Conservation (phyloP, 2,329 filamentous ascomycete genomes). For the Penicillium sp. region DNA sequence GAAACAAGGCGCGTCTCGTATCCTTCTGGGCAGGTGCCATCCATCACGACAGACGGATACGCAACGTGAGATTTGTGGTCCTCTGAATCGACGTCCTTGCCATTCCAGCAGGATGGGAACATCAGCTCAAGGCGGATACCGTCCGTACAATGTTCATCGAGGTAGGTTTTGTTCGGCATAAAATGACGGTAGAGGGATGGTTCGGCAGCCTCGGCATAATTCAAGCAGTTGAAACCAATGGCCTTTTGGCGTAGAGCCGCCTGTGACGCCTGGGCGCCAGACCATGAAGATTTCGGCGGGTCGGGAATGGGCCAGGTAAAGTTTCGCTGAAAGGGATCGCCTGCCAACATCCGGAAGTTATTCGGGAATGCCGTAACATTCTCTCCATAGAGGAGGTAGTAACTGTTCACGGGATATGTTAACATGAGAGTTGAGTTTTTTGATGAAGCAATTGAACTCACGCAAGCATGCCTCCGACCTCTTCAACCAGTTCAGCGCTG, state of each 20-base stretch:
- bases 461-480: constrained; percentile 82
- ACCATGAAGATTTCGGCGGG: constrained; percentile 70
- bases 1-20: constrained; percentile 68
- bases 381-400: constrained; percentile 75
- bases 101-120: constrained; percentile 90
- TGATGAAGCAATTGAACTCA: constrained; percentile 50
- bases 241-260: constrained; percentile 72
- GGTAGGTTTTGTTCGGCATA: constrained; percentile 73
- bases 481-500: constrained; percentile 65
- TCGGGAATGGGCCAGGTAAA: constrained; percentile 69
- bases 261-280: constrained; percentile 64
- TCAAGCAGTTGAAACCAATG: constrained; percentile 90
- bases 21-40: constrained; percentile 69
- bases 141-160: constrained; percentile 78
- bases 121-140: constrained; percentile 80
- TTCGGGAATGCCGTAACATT: constrained; percentile 70
- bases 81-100: constrained; percentile 55
- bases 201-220: constrained; percentile 69
- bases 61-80: constrained; percentile 67
- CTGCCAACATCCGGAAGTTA: constrained; percentile 79
- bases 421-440: constrained; percentile 8
- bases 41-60: constrained; percentile 74
- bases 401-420: constrained; percentile 49
- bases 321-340: constrained; percentile 64
- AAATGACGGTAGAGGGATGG: constrained; percentile 76